Evolutionary conservation across 2,329 filamentous ascomycete genomes (phyloP).

Genomic region (Aspergillus candidus): DNA sequence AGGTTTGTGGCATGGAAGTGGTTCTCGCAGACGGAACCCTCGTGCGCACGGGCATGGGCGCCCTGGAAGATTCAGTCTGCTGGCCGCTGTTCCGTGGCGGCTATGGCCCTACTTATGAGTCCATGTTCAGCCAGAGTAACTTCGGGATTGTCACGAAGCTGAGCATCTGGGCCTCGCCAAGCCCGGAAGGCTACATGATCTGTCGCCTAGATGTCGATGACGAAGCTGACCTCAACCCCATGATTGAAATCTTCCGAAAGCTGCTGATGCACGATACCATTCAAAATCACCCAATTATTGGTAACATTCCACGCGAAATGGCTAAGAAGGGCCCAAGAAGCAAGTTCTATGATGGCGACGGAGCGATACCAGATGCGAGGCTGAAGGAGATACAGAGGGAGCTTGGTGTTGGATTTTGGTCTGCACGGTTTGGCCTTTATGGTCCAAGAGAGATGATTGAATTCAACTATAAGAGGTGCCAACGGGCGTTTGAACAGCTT

Average conservation of each 20-base stretch:
- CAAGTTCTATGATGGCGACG: neutral
- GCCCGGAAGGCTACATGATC: neutral
- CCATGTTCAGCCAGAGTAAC: constrained; percentile 13
- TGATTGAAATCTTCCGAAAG: neutral
- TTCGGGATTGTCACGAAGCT: constrained; percentile 16
- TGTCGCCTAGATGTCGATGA: neutral
- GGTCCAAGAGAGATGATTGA: constrained; percentile 9
- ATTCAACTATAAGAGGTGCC: constrained; percentile 12
- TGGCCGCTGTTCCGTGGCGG: neutral
- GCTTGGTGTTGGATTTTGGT: constrained; percentile 8
- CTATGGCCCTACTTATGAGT: neutral
- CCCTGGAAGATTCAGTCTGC: neutral
- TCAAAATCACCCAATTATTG: too few relatives aligned
- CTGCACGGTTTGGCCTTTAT: constrained; percentile 1
- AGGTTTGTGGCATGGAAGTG: constrained; percentile 11
- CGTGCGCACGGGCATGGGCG: constrained; percentile 9
- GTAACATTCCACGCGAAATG: neutral
- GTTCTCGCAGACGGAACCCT: constrained; percentile 7
- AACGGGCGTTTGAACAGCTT: constrained; percentile 19
- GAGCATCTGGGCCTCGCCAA: constrained; percentile 5
- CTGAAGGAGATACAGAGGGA: constrained; percentile 2
- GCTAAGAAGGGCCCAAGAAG: neutral
- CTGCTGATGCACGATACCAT: too few relatives aligned
- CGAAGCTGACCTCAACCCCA: neutral
- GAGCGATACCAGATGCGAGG: neutral